Evolutionary conservation across 176 grass and related monocot species (phyloP).

Genomic region (Triticum urartu): DNA sequence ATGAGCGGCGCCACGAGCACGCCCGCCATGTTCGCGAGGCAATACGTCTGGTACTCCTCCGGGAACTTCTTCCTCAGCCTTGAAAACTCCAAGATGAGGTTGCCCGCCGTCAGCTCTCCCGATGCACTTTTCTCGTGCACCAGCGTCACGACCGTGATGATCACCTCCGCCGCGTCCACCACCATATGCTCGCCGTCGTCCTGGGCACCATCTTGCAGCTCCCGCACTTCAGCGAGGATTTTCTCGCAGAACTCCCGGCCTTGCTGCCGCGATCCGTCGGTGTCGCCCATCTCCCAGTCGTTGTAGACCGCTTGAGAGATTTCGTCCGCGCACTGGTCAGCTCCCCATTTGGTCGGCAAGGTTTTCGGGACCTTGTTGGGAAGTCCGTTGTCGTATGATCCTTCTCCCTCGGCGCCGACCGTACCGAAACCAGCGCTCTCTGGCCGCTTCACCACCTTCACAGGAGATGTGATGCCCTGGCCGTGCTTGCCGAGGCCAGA

Average conservation of each 20-base stretch:
- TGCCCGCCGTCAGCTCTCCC: conserved; percentile 40
- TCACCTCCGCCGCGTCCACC: background rate
- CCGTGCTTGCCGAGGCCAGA: conserved; percentile 63
- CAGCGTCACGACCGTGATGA: background rate
- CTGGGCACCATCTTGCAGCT: background rate
- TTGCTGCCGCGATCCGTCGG: conserved; percentile 2
- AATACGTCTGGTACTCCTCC: conserved; percentile 42
- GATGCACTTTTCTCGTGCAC: conserved; percentile 15
- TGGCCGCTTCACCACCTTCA: conserved; percentile 34
- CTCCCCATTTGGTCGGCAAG: conserved; percentile 34
- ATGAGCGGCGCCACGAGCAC: conserved; percentile 42
- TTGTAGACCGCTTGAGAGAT: background rate
- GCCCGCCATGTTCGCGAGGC: conserved; percentile 35
- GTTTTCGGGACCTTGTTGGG: background rate
- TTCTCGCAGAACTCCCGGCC: background rate
- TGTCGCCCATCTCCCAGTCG: background rate
- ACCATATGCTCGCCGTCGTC: background rate
- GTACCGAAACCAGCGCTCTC: conserved; percentile 54
- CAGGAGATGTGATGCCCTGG: conserved; percentile 55
- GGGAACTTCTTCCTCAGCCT: conserved; percentile 32
- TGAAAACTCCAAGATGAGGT: conserved; percentile 36
- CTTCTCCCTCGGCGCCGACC: conserved; percentile 17
- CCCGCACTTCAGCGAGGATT: background rate
- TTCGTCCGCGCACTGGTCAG: background rate
- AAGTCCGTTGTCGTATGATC: background rate